phyloP scores from a whole-genome alignment of 163 green algal genomes.

The Coccomyxa subellipsoidea region DNA sequence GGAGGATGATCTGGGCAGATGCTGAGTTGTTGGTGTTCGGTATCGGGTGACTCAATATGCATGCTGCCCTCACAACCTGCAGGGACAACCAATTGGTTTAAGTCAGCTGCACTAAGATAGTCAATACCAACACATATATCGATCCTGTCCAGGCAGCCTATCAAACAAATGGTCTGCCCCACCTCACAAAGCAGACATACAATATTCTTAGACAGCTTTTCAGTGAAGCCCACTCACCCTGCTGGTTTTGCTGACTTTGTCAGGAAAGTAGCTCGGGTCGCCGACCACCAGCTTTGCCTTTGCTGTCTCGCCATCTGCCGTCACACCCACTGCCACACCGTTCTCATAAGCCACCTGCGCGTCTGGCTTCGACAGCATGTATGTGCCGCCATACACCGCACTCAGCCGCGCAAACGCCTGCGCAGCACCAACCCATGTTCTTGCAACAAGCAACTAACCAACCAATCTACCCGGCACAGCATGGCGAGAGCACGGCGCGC shows the following conservation, averaged over 20 bases:
- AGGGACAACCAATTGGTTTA: not conserved
- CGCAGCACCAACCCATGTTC: not conserved
- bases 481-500: no score
- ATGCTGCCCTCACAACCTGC: constrained; percentile 90
- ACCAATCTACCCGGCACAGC: no score
- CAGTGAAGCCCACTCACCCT: no score
- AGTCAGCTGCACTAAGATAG: no score
- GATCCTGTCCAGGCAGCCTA: no score
- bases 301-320: constrained; percentile 75
- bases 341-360: constrained; percentile 65
- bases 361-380: constrained; percentile 96
- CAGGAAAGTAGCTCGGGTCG: constrained; percentile 92
- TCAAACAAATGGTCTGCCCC: no score
- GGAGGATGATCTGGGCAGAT: constrained; percentile 95
- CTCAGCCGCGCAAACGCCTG: constrained; percentile 94
- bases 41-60: constrained; percentile 95
- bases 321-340: constrained; percentile 76
- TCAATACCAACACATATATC: no score
- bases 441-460: no score
- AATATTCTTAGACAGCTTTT: no score
- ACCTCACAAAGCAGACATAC: no score
- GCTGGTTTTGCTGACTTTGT: constrained; percentile 51
- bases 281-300: constrained; percentile 79
- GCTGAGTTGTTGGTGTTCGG: constrained; percentile 88
- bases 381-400: constrained; percentile 97